Base-by-base conservation (phyloP, 345 rosid genomes). In the Bruguiera parviflora region DNA sequence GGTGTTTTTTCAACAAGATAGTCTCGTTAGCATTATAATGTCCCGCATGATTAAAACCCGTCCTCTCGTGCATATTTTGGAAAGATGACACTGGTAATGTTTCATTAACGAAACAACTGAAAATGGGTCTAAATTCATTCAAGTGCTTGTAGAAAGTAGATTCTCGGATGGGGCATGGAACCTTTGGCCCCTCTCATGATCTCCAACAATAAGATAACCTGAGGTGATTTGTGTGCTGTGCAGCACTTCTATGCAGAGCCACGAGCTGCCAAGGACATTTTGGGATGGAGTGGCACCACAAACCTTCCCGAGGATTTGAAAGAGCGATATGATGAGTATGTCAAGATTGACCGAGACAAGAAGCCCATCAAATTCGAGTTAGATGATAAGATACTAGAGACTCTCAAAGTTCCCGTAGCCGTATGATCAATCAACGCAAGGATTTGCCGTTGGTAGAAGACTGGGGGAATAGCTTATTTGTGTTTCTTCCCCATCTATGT, bases 171-270 rank as follows among this genome's bases (percentile, higher is more conserved):
- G 13, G 49, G 1, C 49, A 15, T 43, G 49, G 19, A 43, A 43
- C 19, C 49, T 43, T 13, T 0, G 5, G 49, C 49, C 5, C 9
- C 1, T 43, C 49, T 43, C 18, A 13, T 43, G 16, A 43, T 13
- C 11, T 13, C 7, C 8, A 39, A 16, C n/a, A 37, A 71, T 20
- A 29, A 19, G 11, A 59, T 24, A 53, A 72, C 22, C 62, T 29
- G 9, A 29, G 29, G n/a, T 56, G 18, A 33, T 63, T n/a, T 35
- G 1, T 65, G 72, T 64, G 0, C 61, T 53, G 35, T 79, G 81
- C 95, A 95, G 96, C 99, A 95, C 72, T 91, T 95, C 80, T 95
- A 91, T 25, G 82, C 98, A 16, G 92, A 91, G 75, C 99, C 99
- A 67, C 83, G 96, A 82, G 96, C 97, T 32, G 99, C 99, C 8